Evolutionary conservation across 208 protist genomes (phyloP), one percentile per base, ranked within the genome.

Genomic region (Leishmania aethiopica): DNA sequence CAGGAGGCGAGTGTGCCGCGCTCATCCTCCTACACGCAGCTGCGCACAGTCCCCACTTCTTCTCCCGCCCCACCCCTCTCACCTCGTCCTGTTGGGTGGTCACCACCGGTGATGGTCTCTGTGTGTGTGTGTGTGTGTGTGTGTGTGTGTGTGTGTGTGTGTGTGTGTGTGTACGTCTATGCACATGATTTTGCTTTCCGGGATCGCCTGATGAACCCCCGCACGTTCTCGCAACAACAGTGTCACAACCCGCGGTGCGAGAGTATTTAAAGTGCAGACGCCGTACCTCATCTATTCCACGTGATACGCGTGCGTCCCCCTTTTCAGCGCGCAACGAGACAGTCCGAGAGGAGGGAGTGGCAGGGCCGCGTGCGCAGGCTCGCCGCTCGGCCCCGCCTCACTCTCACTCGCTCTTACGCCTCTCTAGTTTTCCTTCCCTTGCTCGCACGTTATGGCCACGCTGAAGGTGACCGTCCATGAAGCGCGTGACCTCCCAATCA

Each of bases 401-500:
- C 51, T 13, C 22, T 47, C 25, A n/a, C 66, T 75, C 25, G 5
- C 28, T 75, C 45, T 73, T 83, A 32, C 53, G 55, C 72, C 51
- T 49, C 66, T 62, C 62, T 69, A 35, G 64, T 78, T 45, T 78
- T 62, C 59, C 51, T 77, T 37, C 77, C 28, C 45, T 22, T 78
- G 55, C 47, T 1, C 47, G 60, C 71, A 37, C 45, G 40, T 37
- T 8, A 98, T 98, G 93, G 97, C 95, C 13, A 98, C 93, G 6
- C 55, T 99, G 13, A 99, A 98, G 79, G 92, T 99, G 17, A 94
- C 87, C 17, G 92, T 98, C 10, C 92, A 97, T 83, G 94, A 95
- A 80, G 96, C 94, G 22, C 90, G 95, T n/a, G 95, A 98, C 79
- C 88, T 99, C 25, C 97, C 97, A 19, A 86, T 98, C 40, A 99